A percentile compares a stretch with the other conserved stretches of the same genome.
Evolutionary conservation across 2,329 filamentous ascomycete genomes (phyloP).

Genomic region (Penicillium vulpinum): DNA sequence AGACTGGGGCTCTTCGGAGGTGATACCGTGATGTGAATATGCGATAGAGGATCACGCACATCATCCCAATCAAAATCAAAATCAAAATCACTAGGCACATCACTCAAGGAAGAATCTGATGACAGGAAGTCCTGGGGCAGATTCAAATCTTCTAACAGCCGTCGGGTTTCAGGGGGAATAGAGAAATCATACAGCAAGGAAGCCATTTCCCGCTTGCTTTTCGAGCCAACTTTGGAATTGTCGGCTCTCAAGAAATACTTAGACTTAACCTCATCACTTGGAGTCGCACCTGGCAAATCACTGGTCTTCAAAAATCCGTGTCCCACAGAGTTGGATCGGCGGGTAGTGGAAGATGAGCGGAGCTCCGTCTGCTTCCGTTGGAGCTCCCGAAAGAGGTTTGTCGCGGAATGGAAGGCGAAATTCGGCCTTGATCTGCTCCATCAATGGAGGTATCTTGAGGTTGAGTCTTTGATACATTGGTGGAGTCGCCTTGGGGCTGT

Average conservation of each 20-base stretch:
- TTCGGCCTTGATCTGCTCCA: not conserved
- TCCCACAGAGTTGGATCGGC: conserved; percentile 20
- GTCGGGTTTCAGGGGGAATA: conserved; percentile 16
- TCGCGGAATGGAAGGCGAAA: not conserved
- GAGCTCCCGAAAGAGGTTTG: not conserved
- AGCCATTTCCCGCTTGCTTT: not conserved
- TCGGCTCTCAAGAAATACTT: conserved; percentile 32
- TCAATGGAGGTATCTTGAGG: too few species aligned
- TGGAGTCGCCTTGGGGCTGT: not conserved
- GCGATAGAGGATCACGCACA: not conserved
- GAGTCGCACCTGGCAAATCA: conserved; percentile 41
- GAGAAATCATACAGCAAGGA: not conserved
- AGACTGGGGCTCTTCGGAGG: not conserved
- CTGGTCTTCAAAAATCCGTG: conserved; percentile 40
- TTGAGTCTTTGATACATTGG: not conserved
- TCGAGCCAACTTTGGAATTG: not conserved
- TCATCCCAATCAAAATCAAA: conserved; percentile 11
- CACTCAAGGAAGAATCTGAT: conserved; percentile 38
- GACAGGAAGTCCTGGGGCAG: conserved; percentile 23
- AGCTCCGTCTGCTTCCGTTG: not conserved
- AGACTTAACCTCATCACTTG: conserved; percentile 43
- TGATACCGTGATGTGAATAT: not conserved
- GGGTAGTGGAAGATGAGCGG: conserved; percentile 7
- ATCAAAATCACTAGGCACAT: conserved; percentile 35
- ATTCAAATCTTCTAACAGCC: conserved; percentile 16